Evolutionary conservation across 805 yeast species (phyloP).

Genomic region (Schizosaccharomyces osmophilus): DNA sequence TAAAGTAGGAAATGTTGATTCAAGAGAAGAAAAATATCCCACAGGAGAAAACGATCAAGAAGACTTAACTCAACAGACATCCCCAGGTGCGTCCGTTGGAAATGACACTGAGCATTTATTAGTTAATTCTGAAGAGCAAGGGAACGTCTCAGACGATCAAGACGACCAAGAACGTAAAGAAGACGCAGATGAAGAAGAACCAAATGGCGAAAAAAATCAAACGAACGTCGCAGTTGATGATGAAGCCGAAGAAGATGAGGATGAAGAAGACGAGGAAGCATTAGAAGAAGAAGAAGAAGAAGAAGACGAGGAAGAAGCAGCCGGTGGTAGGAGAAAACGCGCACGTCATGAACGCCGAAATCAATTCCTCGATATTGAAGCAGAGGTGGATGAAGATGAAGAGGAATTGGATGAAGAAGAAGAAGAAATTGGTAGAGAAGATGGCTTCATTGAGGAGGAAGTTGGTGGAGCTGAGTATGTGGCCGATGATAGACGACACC

Average conservation of each 20-base stretch:
- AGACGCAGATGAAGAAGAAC: not conserved
- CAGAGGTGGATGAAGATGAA: constrained; percentile 94
- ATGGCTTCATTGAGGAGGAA: constrained; percentile 30
- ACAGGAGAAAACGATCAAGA: too few species aligned
- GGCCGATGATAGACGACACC: constrained; percentile 55
- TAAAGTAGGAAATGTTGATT: too few species aligned
- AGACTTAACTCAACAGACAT: too few species aligned
- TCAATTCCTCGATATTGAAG: constrained; percentile 92
- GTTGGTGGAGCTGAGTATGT: constrained; percentile 24
- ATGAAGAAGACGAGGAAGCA: constrained; percentile 6
- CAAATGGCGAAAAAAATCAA: not conserved
- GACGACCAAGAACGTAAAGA: not conserved
- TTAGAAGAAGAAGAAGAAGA: constrained; percentile 6
- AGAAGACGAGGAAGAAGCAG: constrained; percentile 7
- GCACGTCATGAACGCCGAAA: constrained; percentile 29
- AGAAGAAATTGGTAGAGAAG: constrained; percentile 71
- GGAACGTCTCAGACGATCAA: not conserved
- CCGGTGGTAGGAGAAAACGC: constrained; percentile 12
- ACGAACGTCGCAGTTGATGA: not conserved
- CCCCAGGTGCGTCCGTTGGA: too few species aligned
- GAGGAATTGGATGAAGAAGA: constrained; percentile 86
- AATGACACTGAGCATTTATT: too few species aligned
- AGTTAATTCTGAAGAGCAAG: not conserved
- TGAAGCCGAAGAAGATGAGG: constrained; percentile 2
- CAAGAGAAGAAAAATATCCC: too few species aligned